Percentiles rank a stretch among this genome's conserved stretches.
Evolutionary conservation across 768 basidiomycete genomes (phyloP).

Genomic region (Mycena amicta): DNA sequence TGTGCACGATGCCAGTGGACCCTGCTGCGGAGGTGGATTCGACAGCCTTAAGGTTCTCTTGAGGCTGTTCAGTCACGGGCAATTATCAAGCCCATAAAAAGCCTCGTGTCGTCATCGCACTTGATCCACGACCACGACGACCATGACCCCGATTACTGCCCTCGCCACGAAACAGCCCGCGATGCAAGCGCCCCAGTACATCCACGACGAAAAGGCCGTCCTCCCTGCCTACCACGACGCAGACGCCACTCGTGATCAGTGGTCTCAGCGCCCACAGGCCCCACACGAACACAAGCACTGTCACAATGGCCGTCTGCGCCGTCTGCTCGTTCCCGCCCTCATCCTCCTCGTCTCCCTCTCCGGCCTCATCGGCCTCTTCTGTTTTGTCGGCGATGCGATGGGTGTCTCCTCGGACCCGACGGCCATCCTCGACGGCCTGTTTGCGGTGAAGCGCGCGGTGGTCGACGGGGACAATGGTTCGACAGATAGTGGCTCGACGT

Average conservation of each 20-base stretch:
- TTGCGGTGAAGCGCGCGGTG: constrained; percentile 33
- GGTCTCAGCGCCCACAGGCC: constrained; percentile 1
- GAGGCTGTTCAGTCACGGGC: neutral
- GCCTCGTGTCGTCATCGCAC: neutral
- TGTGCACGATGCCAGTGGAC: no score
- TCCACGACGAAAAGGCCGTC: constrained; percentile 5
- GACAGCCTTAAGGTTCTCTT: no score
- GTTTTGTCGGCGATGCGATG: neutral
- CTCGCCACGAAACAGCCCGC: constrained; percentile 10
- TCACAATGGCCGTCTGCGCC: constrained; percentile 33
- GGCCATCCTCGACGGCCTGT: constrained; percentile 29
- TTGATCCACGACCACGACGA: neutral
- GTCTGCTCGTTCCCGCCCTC: constrained; percentile 38
- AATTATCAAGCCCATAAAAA: neutral
- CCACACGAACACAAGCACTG: constrained; percentile 29
- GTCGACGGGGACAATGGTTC: constrained; percentile 22
- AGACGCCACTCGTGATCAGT: constrained; percentile 1
- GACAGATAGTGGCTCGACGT: constrained; percentile 26
- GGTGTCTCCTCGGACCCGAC: constrained; percentile 21
- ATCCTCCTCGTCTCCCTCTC: constrained; percentile 34
- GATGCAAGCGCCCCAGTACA: constrained; percentile 8
- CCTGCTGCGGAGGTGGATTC: no score
- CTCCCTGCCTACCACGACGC: constrained; percentile 1
- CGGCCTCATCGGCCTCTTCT: constrained; percentile 34
- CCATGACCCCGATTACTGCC: constrained; percentile 3